A percentile compares a stretch with the other conserved stretches of the same genome.
These are phyloP conservation scores for Herpetomonas tarakana DNA, from an alignment of 208 protist species.

Conservation along the genomic window DNA sequence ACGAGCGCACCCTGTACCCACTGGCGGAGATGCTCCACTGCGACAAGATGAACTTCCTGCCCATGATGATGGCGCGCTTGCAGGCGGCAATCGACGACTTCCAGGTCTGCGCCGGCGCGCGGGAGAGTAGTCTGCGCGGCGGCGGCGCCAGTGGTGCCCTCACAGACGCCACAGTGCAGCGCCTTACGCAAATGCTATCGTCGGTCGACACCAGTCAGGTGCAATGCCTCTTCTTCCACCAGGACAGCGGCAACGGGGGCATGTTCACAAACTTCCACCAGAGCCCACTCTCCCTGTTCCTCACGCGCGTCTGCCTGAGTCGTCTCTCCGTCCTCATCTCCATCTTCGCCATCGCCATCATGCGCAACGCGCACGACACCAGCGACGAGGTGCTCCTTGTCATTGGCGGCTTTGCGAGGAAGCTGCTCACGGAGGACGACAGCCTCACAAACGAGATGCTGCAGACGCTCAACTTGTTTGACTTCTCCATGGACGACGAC, in stretches of 20 bases:
- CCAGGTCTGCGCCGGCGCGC: conserved; percentile 45
- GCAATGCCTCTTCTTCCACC: conserved; percentile 13
- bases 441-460: conserved; percentile 67
- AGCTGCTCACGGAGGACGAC: conserved; percentile 59
- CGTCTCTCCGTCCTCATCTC: conserved; percentile 82
- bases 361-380: conserved; percentile 34
- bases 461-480: conserved; percentile 52
- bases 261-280: conserved; percentile 4
- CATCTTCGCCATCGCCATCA: conserved; percentile 69
- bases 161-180: background rate
- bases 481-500: conserved; percentile 16
- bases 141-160: conserved; percentile 3
- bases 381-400: conserved; percentile 50
- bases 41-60: conserved; percentile 52
- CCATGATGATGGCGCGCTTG: conserved; percentile 43
- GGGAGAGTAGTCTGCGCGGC: conserved; percentile 19
- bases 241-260: conserved; percentile 34
- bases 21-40: conserved; percentile 82
- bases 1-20: conserved; percentile 68
- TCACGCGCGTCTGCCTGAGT: conserved; percentile 77
- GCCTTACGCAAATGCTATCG: background rate
- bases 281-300: conserved; percentile 28
- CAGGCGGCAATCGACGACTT: conserved; percentile 57
- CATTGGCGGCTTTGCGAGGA: conserved; percentile 57
- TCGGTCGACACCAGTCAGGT: background rate